Conservation (phyloP, 2,329 filamentous ascomycete genomes). For the Penicillium psychrosexuale region DNA sequence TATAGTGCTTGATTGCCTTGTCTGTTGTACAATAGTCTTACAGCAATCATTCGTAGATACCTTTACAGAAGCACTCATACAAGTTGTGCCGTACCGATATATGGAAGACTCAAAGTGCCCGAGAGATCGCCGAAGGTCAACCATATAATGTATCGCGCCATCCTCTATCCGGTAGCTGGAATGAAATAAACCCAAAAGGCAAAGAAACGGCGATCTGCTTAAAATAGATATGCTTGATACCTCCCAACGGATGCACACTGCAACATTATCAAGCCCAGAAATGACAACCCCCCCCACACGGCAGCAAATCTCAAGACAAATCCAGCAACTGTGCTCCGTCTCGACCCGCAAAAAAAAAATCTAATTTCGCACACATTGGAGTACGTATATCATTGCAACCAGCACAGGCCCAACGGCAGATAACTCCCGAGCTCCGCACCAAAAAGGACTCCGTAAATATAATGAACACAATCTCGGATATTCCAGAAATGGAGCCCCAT, state of each 20-base stretch:
- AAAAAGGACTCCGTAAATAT: background rate
- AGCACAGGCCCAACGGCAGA: conserved; percentile 1
- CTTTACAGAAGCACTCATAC: background rate
- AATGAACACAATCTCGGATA: background rate
- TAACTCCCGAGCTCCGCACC: background rate
- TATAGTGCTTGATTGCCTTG: background rate
- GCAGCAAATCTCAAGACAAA: background rate
- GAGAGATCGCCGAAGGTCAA: background rate
- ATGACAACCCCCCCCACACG: background rate
- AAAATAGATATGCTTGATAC: background rate
- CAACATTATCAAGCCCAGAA: background rate
- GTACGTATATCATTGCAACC: background rate
- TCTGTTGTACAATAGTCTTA: background rate
- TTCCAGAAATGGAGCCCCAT: conserved; percentile 10
- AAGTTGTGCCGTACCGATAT: background rate
- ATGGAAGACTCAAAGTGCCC: background rate
- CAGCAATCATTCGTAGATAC: background rate
- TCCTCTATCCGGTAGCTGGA: background rate
- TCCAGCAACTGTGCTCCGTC: background rate
- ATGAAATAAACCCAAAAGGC: background rate
- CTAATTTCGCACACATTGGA: background rate
- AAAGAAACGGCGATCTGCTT: background rate
- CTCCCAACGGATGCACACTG: background rate
- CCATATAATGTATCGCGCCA: background rate
- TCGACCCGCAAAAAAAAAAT: background rate